Evolutionary conservation across 331 rosid genomes (phyloP), one percentile per base, ranked within the genome.

Genomic region (Quercus tomentella): DNA sequence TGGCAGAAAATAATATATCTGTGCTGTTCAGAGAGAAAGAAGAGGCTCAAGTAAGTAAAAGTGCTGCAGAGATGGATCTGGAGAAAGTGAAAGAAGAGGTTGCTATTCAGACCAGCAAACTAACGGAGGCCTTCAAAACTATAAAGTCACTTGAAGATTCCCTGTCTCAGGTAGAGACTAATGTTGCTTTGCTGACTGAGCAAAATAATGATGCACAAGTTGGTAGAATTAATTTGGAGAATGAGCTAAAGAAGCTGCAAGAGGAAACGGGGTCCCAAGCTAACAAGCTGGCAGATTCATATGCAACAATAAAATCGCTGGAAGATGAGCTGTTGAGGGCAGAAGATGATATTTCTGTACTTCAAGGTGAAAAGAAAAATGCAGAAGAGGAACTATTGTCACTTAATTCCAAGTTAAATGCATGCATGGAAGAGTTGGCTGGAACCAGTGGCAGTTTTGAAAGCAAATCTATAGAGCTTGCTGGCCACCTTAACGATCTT

Each of bases 271-370:
- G 22, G 56, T 57, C 86, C 72, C 89, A 86, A 65, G 89, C 82
- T 41, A 80, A 83, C 87, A 82, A 93, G 79, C 82, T 89, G 76
- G 83, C 58, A 80, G 93, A 82, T 79, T 85, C 94, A 56, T 56
- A 63, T 74, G 82, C 80, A 80, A 85, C 86, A 26, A 86, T 80
- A 82, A 88, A 86, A 77, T 83, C 89, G 56, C 80, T 91, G 80
- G 93, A 92, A 86, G 93, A 88, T 82, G 88, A 89, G 21, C 67
- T 91, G 77, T 62, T 70, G 80, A 88, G 84, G 89, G 98, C 98
- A 21, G 89, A 84, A 76, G 73, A 82, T 77, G 82, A 85, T 76
- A 68, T 96, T 80, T 90, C 89, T 75, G 74, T 49, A 45, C 88
- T 96, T 66, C 87, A 88, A 82, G 83, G 79, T 41, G 90, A 81